These are phyloP conservation scores for Serendipita sp. DNA, from an alignment of 768 basidiomycete species.

Conservation along the genomic window DNA sequence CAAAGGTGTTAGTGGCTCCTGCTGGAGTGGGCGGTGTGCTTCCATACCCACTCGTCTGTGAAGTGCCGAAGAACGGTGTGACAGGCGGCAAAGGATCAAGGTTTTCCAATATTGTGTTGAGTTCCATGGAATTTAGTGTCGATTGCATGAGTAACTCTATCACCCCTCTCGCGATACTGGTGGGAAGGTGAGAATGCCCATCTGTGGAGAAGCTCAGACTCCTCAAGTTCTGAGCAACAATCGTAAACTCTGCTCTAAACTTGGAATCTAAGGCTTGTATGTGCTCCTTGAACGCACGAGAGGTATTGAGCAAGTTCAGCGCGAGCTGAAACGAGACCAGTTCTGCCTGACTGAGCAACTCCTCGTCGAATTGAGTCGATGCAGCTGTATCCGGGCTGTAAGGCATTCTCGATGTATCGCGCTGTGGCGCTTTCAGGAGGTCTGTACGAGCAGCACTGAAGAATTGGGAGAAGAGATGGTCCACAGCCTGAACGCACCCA, in stretches of 20 bases:
- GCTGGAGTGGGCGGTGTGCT: slow-evolving; percentile 3
- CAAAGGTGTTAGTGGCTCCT: neutral
- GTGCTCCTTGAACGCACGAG: slow-evolving; percentile 54
- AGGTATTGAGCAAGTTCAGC: slow-evolving; percentile 70
- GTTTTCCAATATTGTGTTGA: slow-evolving; percentile 44
- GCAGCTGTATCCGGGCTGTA: neutral
- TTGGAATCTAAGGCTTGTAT: slow-evolving; percentile 54
- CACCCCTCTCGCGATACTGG: slow-evolving; percentile 41
- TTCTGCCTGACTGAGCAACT: neutral
- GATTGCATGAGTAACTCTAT: slow-evolving; percentile 70
- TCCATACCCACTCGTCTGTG: slow-evolving; percentile 16
- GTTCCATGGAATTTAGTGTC: slow-evolving; percentile 62
- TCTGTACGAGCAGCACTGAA: slow-evolving; percentile 22
- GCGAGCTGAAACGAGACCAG: slow-evolving; percentile 63
- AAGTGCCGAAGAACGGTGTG: slow-evolving; percentile 3
- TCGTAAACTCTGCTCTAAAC: slow-evolving; percentile 40
- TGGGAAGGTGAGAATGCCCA: slow-evolving; percentile 38
- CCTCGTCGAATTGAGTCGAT: neutral
- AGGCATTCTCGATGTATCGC: slow-evolving; percentile 2
- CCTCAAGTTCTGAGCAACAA: slow-evolving; percentile 45
- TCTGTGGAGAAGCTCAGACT: slow-evolving; percentile 38
- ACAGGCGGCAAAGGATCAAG: slow-evolving; percentile 28
- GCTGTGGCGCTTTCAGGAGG: neutral
- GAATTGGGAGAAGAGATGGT: slow-evolving; percentile 55
- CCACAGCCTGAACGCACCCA: slow-evolving; percentile 59